Evolutionary conservation across 768 basidiomycete genomes (phyloP).

Genomic region (Auricularia cornea): DNA sequence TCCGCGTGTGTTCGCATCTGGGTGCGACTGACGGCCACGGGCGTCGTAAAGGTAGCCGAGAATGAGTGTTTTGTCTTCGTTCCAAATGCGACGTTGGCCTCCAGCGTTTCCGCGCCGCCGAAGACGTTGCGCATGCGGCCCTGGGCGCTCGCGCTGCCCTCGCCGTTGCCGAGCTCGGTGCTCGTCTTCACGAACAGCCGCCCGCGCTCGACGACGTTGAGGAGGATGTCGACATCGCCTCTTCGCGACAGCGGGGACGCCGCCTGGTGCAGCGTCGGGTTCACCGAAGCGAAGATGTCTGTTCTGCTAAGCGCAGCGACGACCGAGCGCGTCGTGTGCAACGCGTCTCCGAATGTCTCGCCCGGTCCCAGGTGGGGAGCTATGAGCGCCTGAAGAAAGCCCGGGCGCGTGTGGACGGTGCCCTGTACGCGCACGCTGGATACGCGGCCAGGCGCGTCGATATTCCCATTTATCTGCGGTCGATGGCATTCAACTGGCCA

Average conservation of each 20-base stretch:
- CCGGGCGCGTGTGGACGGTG: conserved; percentile 58
- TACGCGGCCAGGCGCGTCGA: conserved; percentile 58
- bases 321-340: conserved; percentile 62
- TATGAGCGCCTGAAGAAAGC: conserved; percentile 76
- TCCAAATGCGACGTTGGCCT: conserved; percentile 74
- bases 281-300: conserved; percentile 64
- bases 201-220: conserved; percentile 65
- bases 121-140: conserved; percentile 81
- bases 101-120: conserved; percentile 83
- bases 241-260: conserved; percentile 42
- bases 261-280: conserved; percentile 53
- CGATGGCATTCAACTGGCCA: not conserved
- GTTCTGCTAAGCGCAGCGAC: conserved; percentile 59
- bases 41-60: conserved; percentile 56
- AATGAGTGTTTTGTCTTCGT: conserved; percentile 83
- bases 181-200: conserved; percentile 70
- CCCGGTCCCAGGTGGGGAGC: conserved; percentile 47
- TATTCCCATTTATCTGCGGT: conserved; percentile 55
- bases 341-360: conserved; percentile 49
- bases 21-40: conserved; percentile 35
- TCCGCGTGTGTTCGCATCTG: conserved; percentile 63
- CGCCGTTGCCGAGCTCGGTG: conserved; percentile 89
- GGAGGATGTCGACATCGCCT: conserved; percentile 71
- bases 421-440: conserved; percentile 78
- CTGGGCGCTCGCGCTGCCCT: conserved; percentile 83